Percentiles rank a stretch among this genome's conserved stretches.
phyloP scores from a whole-genome alignment of 1,284 basidiomycete species.

The Sutorius eximius region DNA sequence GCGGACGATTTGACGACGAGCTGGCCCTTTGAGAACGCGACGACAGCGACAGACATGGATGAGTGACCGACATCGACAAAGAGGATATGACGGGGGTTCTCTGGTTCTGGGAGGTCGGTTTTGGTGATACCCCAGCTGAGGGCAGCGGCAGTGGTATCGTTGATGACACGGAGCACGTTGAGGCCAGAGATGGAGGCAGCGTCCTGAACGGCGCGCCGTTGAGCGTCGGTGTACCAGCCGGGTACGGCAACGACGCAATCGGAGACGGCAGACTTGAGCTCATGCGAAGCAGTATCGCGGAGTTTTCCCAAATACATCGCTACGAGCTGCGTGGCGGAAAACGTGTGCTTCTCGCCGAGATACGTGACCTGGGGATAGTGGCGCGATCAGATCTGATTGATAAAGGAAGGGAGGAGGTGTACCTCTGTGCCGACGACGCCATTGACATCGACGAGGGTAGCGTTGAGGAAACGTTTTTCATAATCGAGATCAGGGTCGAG shows the following conservation, averaged over 20 bases:
- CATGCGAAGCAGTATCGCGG: conserved; percentile 78
- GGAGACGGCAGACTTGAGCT: conserved; percentile 82
- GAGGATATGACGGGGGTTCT: conserved; percentile 80
- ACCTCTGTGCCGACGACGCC: conserved; percentile 86
- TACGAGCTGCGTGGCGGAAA: conserved; percentile 85
- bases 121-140: conserved; percentile 97
- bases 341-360: conserved; percentile 74
- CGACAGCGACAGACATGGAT: conserved; percentile 79
- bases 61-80: conserved; percentile 95
- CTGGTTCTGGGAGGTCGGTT: conserved; percentile 82
- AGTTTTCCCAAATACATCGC: conserved; percentile 87
- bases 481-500: conserved; percentile 77
- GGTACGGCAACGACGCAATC: conserved; percentile 94
- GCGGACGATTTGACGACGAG: conserved; percentile 83
- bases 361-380: conserved; percentile 69
- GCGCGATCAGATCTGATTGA: conserved; percentile 15
- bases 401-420: conserved; percentile 27
- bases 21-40: conserved; percentile 91
- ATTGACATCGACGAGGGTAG: conserved; percentile 76
- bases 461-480: conserved; percentile 90
- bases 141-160: conserved; percentile 90
- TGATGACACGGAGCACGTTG: conserved; percentile 89
- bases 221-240: conserved; percentile 91
- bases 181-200: conserved; percentile 86
- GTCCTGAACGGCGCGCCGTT: conserved; percentile 85